A percentile compares a stretch with the other conserved stretches of the same genome.
phyloP scores from a whole-genome alignment of 2,329 filamentous ascomycete genomes.

The Elsinoe ampelina region DNA sequence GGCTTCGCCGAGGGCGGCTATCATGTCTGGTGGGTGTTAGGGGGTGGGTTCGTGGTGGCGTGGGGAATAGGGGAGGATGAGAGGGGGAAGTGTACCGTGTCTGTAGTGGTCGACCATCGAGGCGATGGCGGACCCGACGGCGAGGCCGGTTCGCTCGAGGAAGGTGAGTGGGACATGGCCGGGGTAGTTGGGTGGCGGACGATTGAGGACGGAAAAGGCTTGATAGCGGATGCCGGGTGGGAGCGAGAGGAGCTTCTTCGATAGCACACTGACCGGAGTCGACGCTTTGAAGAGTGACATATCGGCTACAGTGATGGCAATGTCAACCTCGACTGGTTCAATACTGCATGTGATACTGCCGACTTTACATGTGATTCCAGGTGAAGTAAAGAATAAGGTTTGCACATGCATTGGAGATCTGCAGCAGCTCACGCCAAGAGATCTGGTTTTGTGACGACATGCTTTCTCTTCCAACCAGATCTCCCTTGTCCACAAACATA shows the following conservation, averaged over 20 bases:
- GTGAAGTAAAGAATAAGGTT: not conserved
- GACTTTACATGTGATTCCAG: not conserved
- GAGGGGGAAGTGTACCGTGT: constrained; percentile 46
- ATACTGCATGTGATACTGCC: not conserved
- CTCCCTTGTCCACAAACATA: not conserved
- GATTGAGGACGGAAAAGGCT: constrained; percentile 71
- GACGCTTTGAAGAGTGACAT: not conserved
- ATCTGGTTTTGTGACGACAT: constrained; percentile 9
- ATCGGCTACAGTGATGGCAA: not conserved
- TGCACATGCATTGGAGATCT: not conserved
- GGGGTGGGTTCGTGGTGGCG: not conserved
- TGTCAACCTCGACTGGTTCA: not conserved
- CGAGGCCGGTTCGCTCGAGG: constrained; percentile 65
- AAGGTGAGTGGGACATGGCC: constrained; percentile 83
- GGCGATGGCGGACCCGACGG: constrained; percentile 50
- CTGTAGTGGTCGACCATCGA: constrained; percentile 66
- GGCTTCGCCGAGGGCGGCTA: constrained; percentile 86
- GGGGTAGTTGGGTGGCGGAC: constrained; percentile 77
- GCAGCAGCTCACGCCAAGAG: not conserved
- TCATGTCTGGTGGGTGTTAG: constrained; percentile 57
- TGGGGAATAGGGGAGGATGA: too few species aligned
- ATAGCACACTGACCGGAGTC: not conserved
- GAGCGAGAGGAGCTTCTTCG: constrained; percentile 20
- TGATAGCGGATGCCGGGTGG: constrained; percentile 31
- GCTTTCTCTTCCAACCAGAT: not conserved